Evolutionary conservation across 352 stramenopile species (phyloP).

Genomic region (Phytophthora hibernalis): DNA sequence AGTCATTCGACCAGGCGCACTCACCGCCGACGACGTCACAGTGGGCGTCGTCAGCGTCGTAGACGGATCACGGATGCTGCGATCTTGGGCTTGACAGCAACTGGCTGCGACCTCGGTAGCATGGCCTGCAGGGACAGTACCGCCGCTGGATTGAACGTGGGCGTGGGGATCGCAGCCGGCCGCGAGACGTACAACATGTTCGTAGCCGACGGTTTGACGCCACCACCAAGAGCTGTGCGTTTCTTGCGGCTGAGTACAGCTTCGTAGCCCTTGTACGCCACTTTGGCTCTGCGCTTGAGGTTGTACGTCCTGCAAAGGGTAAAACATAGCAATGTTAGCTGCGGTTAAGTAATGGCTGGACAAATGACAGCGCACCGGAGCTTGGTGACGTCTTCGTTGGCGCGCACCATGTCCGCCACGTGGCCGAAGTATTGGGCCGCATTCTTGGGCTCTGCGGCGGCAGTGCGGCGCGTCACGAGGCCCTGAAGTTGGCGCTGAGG

Average conservation of each 20-base stretch:
- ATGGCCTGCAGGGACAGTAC: conserved; percentile 44
- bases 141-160: conserved; percentile 41
- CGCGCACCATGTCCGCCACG: conserved; percentile 61
- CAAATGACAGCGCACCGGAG: conserved; percentile 44
- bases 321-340: conserved; percentile 22
- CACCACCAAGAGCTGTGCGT: conserved; percentile 38
- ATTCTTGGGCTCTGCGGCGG: conserved; percentile 59
- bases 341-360: conserved; percentile 1
- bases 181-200: conserved; percentile 36
- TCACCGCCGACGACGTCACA: conserved; percentile 19
- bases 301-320: conserved; percentile 55
- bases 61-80: conserved; percentile 37
- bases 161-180: conserved; percentile 23
- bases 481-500: conserved; percentile 71
- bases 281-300: conserved; percentile 68
- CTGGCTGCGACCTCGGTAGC: conserved; percentile 35
- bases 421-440: conserved; percentile 78
- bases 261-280: conserved; percentile 76
- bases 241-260: conserved; percentile 81
- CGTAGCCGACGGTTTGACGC: conserved; percentile 32
- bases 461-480: conserved; percentile 60
- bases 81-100: conserved; percentile 44
- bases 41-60: conserved; percentile 29
- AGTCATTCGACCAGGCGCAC: conserved; percentile 33
- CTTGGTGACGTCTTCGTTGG: conserved; percentile 62